These are phyloP conservation scores for Boletellus ananiceps DNA, from an alignment of 768 basidiomycete genomes.

Conservation along the genomic window DNA sequence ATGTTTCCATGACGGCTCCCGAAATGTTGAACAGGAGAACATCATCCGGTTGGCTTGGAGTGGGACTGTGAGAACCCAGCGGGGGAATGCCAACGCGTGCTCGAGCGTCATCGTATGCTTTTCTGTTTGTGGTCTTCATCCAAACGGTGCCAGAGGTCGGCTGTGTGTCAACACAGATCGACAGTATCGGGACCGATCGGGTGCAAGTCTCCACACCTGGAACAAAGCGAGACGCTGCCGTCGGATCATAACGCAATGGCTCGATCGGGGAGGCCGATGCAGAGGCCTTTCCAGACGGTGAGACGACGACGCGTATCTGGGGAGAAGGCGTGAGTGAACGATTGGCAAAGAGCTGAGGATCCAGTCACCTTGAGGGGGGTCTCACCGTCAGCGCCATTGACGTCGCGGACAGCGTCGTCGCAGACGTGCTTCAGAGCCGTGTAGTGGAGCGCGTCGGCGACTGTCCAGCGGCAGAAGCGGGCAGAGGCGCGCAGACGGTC, in stretches of 20 bases:
- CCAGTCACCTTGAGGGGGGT: constrained; percentile 24
- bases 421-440: constrained; percentile 41
- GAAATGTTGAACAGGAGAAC: constrained; percentile 59
- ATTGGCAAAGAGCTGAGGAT: neutral
- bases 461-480: constrained; percentile 46
- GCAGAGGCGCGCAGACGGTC: constrained; percentile 56
- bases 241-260: constrained; percentile 39
- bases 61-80: constrained; percentile 3
- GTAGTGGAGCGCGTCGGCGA: constrained; percentile 35
- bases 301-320: constrained; percentile 53
- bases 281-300: constrained; percentile 36
- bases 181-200: constrained; percentile 35
- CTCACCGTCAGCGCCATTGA: constrained; percentile 5
- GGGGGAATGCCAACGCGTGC: constrained; percentile 44
- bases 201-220: constrained; percentile 28
- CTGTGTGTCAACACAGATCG: constrained; percentile 51
- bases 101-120: constrained; percentile 61
- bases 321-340: neutral
- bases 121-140: constrained; percentile 68
- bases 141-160: constrained; percentile 47
- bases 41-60: constrained; percentile 37
- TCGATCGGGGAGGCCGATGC: constrained; percentile 32
- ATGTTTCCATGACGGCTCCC: constrained; percentile 55
- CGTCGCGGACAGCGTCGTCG: constrained; percentile 37
- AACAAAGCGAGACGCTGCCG: constrained; percentile 32